Base-by-base conservation (phyloP, 139 green algal genomes). In the Gonium pectorale region DNA sequence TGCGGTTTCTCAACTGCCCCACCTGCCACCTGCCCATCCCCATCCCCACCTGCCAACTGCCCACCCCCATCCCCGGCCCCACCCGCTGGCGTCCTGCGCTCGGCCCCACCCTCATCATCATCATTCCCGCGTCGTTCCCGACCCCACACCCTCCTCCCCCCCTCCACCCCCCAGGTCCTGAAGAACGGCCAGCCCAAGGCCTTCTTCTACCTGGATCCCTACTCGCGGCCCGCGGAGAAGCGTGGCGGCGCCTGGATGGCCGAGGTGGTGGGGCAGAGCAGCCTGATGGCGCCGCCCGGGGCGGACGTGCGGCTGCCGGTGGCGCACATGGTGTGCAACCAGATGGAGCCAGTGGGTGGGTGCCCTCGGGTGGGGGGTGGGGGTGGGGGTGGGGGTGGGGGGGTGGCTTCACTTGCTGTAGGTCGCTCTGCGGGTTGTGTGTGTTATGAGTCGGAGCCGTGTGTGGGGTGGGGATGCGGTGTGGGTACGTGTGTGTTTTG, bases 271-370 rank as follows among this genome's bases (percentile, higher is more conserved):
- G 89, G 90, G 4, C 91, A 94, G 88, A 89, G 49, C 62, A 74
- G 66, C 68, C 86, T 94, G 71, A 83, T 96, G 78, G 92, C 86
- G 4, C 73, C 88, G 5, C 26, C 79, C 0, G 84, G 80, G n/a
- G 70, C 89, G 35, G 31, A 43, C 4, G 93, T 97, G 43, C 95
- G 97, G 5, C 95, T 99, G 70, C 97, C 97, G 37, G 92, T 97
- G 11, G 97, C 96, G 13, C 97, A 99, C 92, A 99, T 99, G 96
- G 97, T 99, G 49, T 97, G 94, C 92, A 96, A 99, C 90, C 95
- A 99, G 90, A 95, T 92, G 37, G 96, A 96, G 11, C 97, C 97
- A 17, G 83, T 99, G 9, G 96, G 93, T 40, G 93, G 92, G 67
- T 5, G n/a, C n/a, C n/a, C n/a, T n/a, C n/a, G n/a, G n/a, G n/a